phyloP scores from a whole-genome alignment of 2,329 filamentous ascomycete genomes.

The Camillea tinctor region DNA sequence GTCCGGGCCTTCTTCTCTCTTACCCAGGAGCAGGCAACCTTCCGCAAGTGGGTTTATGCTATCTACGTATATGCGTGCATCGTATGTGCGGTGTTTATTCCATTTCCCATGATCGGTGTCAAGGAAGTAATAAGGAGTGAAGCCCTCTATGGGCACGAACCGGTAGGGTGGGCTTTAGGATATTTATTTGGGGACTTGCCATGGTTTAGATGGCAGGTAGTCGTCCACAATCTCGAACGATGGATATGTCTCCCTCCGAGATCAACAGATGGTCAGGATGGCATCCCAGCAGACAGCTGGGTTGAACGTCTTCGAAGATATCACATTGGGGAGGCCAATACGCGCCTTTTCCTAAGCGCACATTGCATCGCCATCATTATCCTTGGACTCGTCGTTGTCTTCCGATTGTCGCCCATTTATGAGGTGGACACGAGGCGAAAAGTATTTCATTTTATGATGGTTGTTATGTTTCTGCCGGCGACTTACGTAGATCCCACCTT shows the following conservation, averaged over 20 bases:
- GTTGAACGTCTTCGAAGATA: slow-evolving; percentile 63
- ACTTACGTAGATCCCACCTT: slow-evolving; percentile 86
- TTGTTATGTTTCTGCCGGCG: slow-evolving; percentile 87
- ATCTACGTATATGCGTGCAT: slow-evolving; percentile 72
- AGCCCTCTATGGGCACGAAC: slow-evolving; percentile 72
- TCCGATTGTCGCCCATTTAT: slow-evolving; percentile 70
- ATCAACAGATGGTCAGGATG: slow-evolving; percentile 25
- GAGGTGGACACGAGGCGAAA: slow-evolving; percentile 96
- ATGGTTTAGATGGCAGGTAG: slow-evolving; percentile 68
- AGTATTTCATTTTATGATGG: slow-evolving; percentile 98
- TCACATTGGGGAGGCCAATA: slow-evolving; percentile 73
- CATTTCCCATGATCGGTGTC: slow-evolving; percentile 53
- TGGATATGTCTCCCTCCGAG: slow-evolving; percentile 73
- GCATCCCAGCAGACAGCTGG: slow-evolving; percentile 54
- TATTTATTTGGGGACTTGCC: slow-evolving; percentile 83
- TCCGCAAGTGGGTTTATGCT: slow-evolving; percentile 83
- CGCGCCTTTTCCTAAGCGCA: slow-evolving; percentile 69
- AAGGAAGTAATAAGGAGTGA: slow-evolving; percentile 65
- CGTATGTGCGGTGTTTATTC: slow-evolving; percentile 60
- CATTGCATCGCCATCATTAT: slow-evolving; percentile 74
- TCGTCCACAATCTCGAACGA: slow-evolving; percentile 64
- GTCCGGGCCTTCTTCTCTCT: slow-evolving; percentile 75
- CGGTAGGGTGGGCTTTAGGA: slow-evolving; percentile 87
- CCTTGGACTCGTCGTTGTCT: slow-evolving; percentile 70
- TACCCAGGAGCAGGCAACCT: slow-evolving; percentile 72